These are phyloP conservation scores for Apiotrichum siamense DNA, from an alignment of 1,284 basidiomycete genomes.

Conservation along the genomic window DNA sequence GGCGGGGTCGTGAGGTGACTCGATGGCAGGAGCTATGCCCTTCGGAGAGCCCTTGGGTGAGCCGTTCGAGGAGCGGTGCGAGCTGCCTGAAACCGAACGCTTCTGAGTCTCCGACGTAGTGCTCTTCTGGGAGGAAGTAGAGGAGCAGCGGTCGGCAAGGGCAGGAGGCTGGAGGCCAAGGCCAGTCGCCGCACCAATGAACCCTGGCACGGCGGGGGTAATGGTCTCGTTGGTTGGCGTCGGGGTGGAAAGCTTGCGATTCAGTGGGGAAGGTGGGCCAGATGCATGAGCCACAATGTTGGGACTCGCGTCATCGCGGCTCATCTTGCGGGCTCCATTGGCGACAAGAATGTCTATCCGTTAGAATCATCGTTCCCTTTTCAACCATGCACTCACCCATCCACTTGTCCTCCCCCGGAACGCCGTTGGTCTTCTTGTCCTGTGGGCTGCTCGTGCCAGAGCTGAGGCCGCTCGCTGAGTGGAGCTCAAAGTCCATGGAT, in stretches of 20 bases:
- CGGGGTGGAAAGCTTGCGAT: background rate
- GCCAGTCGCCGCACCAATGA: background rate
- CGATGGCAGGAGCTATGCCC: background rate
- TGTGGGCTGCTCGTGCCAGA: conserved; percentile 44
- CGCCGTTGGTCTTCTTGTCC: conserved; percentile 21
- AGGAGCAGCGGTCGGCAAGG: background rate
- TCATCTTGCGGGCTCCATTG: conserved; percentile 56
- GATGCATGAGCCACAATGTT: background rate
- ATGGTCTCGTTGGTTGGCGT: background rate
- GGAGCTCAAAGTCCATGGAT: conserved; percentile 41
- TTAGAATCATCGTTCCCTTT: background rate
- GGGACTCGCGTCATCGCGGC: conserved; percentile 26
- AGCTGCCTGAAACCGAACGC: no score
- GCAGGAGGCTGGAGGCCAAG: background rate
- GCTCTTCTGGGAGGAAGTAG: background rate
- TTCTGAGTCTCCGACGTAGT: no score
- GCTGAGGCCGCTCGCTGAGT: conserved; percentile 33
- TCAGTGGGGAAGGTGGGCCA: background rate
- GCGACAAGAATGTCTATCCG: conserved; percentile 72
- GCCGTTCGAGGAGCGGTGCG: background rate
- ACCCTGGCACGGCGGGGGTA: conserved; percentile 9
- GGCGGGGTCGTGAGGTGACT: background rate
- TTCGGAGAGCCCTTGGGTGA: background rate
- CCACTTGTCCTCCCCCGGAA: conserved; percentile 38
- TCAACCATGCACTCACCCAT: background rate